These are phyloP conservation scores for Amylostereum areolatum DNA, from an alignment of 1,284 basidiomycete genomes.

Conservation along the genomic window DNA sequence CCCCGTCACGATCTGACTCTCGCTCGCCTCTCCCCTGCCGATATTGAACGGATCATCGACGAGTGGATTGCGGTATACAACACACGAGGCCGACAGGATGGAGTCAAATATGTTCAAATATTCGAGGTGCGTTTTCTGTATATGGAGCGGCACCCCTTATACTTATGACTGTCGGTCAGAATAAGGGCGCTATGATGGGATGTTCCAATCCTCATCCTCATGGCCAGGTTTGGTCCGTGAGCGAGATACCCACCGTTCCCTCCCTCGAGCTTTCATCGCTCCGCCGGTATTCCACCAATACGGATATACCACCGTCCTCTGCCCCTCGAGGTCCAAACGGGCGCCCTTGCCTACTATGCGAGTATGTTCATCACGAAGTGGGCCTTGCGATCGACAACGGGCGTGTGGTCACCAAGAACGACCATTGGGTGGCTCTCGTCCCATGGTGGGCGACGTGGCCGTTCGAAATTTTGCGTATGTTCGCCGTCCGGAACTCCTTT, in stretches of 20 bases:
- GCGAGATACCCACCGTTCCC: slow-evolving; percentile 68
- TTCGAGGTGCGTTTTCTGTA: slow-evolving; percentile 61
- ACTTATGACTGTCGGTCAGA: slow-evolving; percentile 39
- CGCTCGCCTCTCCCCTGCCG: slow-evolving; percentile 57
- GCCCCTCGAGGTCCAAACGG: slow-evolving; percentile 56
- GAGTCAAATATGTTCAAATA: slow-evolving; percentile 81
- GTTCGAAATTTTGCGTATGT: slow-evolving; percentile 76
- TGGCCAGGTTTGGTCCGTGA: slow-evolving; percentile 87
- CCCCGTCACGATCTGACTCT: slow-evolving; percentile 90
- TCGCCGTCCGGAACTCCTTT: slow-evolving; percentile 1
- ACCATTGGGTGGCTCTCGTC: slow-evolving; percentile 83
- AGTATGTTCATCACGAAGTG: slow-evolving; percentile 77
- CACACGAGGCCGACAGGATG: slow-evolving; percentile 53
- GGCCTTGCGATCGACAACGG: slow-evolving; percentile 35
- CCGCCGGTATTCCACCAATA: slow-evolving; percentile 41
- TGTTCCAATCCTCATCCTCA: slow-evolving; percentile 96
- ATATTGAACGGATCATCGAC: slow-evolving; percentile 67
- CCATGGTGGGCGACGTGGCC: slow-evolving; percentile 99
- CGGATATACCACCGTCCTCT: slow-evolving; percentile 28
- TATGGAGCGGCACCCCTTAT: neutral
- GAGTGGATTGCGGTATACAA: slow-evolving; percentile 75
- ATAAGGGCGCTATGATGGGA: slow-evolving; percentile 95
- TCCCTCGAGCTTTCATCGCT: slow-evolving; percentile 61
- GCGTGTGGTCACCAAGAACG: slow-evolving; percentile 71
- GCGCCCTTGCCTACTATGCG: slow-evolving; percentile 74